Evolutionary conservation across 2,329 filamentous ascomycete species (phyloP).

Genomic region (Bipolaris bicolor): DNA sequence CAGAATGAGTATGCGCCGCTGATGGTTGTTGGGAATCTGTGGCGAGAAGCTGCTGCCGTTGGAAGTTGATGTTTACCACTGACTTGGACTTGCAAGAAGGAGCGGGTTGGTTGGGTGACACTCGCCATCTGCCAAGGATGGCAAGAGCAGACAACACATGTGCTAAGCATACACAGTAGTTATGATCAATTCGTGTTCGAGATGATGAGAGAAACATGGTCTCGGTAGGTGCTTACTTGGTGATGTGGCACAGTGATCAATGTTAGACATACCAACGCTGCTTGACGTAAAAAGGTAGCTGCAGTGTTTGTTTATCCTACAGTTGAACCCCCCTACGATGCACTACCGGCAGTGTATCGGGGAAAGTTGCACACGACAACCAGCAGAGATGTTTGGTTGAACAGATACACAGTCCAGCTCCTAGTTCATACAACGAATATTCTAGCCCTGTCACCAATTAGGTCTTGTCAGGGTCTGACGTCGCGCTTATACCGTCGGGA

Average conservation of each 20-base stretch:
- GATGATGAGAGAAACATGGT: neutral
- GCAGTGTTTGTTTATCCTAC: no score
- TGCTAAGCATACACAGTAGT: constrained; percentile 55
- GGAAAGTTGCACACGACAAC: no score
- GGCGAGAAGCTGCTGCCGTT: constrained; percentile 4
- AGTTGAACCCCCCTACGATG: no score
- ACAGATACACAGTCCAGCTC: no score
- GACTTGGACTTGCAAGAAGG: neutral
- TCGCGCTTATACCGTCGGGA: no score
- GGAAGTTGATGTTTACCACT: neutral
- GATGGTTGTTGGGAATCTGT: neutral
- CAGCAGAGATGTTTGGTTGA: no score
- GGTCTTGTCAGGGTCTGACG: no score
- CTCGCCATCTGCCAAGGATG: neutral
- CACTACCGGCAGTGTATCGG: no score
- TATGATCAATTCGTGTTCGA: neutral
- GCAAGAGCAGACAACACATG: constrained; percentile 33
- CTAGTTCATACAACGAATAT: no score
- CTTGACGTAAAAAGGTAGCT: no score
- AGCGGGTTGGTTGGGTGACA: neutral
- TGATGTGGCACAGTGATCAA: neutral
- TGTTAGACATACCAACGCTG: no score
- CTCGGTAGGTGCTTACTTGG: neutral
- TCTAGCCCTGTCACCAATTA: no score
- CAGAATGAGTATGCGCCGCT: neutral